These are phyloP conservation scores for Theileria orientalis DNA, from an alignment of 169 alveolate genomes.

Conservation along the genomic window DNA sequence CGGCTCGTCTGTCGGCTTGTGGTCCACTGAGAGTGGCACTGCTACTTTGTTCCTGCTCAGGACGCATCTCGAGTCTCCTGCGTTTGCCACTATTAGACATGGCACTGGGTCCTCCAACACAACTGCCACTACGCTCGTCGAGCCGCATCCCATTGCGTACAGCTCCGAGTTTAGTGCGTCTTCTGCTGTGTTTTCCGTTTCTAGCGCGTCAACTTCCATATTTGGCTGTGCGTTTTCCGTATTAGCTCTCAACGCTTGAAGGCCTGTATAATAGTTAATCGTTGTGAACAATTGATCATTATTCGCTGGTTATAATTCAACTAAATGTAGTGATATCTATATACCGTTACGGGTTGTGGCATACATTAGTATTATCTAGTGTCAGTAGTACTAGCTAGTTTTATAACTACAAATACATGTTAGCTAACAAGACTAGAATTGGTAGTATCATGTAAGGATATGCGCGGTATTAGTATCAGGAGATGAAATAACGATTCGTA, in stretches of 20 bases:
- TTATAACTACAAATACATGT: too few relatives aligned
- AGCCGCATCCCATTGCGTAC: constrained; percentile 82
- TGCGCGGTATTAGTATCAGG: too few relatives aligned
- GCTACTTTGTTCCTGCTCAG: constrained; percentile 89
- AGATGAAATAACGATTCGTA: too few relatives aligned
- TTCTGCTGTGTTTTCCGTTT: constrained; percentile 8
- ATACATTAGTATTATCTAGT: too few relatives aligned
- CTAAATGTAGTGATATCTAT: constrained; percentile 6
- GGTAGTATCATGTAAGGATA: too few relatives aligned
- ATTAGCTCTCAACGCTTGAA: not conserved
- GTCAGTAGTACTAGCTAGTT: too few relatives aligned
- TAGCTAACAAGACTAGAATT: too few relatives aligned
- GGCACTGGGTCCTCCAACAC: constrained; percentile 74
- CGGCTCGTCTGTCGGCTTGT: constrained; percentile 94
- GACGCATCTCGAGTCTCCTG: constrained; percentile 99
- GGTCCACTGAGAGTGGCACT: constrained; percentile 93
- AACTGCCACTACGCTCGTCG: constrained; percentile 85
- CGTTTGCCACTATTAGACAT: constrained; percentile 92
- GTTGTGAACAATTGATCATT: not conserved
- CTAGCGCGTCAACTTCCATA: not conserved
- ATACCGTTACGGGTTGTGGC: not conserved
- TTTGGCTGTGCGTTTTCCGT: not conserved
- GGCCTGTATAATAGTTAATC: not conserved
- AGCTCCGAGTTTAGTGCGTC: not conserved
- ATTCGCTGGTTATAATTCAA: not conserved